These are phyloP conservation scores for Pisolithus albus DNA, from an alignment of 768 basidiomycete species.

Conservation along the genomic window DNA sequence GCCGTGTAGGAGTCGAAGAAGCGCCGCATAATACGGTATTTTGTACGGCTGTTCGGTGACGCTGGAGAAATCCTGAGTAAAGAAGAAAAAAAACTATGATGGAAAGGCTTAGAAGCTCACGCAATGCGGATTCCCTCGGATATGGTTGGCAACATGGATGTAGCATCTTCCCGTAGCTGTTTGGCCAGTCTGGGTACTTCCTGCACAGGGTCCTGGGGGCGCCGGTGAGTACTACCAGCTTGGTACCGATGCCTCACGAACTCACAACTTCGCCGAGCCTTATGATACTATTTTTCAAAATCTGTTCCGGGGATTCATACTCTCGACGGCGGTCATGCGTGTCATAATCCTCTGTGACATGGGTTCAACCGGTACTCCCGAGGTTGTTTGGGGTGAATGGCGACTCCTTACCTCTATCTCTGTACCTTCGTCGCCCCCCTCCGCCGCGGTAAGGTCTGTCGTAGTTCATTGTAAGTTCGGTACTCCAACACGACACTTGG, in stretches of 20 bases:
- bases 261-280: conserved; percentile 80
- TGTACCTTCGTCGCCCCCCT: conserved; percentile 40
- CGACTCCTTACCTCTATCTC: conserved; percentile 42
- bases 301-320: conserved; percentile 68
- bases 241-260: conserved; percentile 5
- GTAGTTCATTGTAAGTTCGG: conserved; percentile 43
- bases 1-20: conserved; percentile 65
- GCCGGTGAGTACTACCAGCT: conserved; percentile 2
- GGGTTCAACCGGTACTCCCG: neutral
- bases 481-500: conserved; percentile 1
- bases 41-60: conserved; percentile 93
- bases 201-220: conserved; percentile 55
- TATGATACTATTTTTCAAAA: conserved; percentile 57
- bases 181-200: conserved; percentile 63
- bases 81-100: neutral
- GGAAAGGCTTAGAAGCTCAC: conserved; percentile 29
- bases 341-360: conserved; percentile 51
- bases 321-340: conserved; percentile 59
- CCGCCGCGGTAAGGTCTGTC: conserved; percentile 43
- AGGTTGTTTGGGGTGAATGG: neutral
- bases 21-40: conserved; percentile 79
- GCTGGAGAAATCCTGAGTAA: conserved; percentile 32
- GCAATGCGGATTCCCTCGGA: conserved; percentile 72
- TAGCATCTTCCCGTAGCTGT: conserved; percentile 54
- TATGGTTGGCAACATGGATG: conserved; percentile 53